These are phyloP conservation scores for Pouteria campechiana DNA, from an alignment of 179 eudicot genomes.

Conservation along the genomic window DNA sequence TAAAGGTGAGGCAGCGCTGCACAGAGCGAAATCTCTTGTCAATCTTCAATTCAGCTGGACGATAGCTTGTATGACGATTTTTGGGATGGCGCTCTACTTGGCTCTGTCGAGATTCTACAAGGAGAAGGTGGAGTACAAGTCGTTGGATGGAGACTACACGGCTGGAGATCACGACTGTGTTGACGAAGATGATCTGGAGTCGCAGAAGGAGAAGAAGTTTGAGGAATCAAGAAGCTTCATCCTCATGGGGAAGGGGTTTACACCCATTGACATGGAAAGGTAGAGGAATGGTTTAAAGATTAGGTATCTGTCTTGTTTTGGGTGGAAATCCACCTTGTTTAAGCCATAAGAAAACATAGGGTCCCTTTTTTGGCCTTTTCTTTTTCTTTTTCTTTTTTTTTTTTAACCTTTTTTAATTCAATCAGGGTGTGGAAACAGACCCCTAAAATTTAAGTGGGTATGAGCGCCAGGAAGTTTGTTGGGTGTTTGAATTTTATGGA, in stretches of 20 bases:
- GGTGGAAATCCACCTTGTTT: too few relatives aligned
- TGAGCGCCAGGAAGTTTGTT: too few relatives aligned
- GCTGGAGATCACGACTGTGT: constrained; percentile 5
- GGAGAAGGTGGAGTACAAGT: constrained; percentile 12
- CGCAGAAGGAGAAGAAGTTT: constrained; percentile 25
- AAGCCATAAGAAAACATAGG: too few relatives aligned
- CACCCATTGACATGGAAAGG: constrained; percentile 38
- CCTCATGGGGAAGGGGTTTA: constrained; percentile 15
- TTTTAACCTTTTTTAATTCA: too few relatives aligned
- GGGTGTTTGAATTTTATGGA: too few relatives aligned
- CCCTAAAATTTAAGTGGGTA: too few relatives aligned
- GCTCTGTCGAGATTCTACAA: constrained; percentile 16
- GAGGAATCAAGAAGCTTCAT: constrained; percentile 24
- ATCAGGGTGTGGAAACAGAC: too few relatives aligned
- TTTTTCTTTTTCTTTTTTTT: too few relatives aligned
- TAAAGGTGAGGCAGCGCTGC: constrained; percentile 27
- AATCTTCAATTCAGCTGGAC: constrained; percentile 69
- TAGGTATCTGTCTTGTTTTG: too few relatives aligned
- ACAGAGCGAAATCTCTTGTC: constrained; percentile 58
- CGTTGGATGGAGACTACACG: constrained; percentile 1
- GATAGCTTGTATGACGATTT: constrained; percentile 24
- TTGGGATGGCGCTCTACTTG: constrained; percentile 30
- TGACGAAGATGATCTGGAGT: constrained; percentile 35
- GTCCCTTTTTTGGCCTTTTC: too few relatives aligned
- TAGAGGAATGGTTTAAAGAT: too few relatives aligned